Conservation (phyloP, 371 early-diverging fungal genomes). For the Mucor sp. region DNA sequence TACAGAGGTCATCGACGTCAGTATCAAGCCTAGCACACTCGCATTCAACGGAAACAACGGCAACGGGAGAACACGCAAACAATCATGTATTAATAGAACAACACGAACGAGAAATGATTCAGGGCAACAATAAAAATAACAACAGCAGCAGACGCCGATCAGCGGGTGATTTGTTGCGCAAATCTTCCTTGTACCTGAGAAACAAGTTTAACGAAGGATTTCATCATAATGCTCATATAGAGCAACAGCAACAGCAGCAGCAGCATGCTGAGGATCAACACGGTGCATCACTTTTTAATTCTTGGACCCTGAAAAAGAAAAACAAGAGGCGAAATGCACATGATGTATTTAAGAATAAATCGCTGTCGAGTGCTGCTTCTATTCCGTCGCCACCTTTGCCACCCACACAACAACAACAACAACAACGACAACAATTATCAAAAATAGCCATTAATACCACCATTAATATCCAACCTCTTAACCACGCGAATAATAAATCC, state of each 20-base stretch:
- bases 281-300: constrained; percentile 12
- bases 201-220: constrained; percentile 14
- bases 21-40: not conserved
- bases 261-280: constrained; percentile 2
- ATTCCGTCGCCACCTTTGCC: not conserved
- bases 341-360: constrained; percentile 3
- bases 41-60: not conserved
- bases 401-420: not conserved
- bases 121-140: not conserved
- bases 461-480: constrained; percentile 9
- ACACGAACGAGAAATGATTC: not conserved
- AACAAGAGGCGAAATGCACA: constrained; percentile 13
- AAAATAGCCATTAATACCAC: constrained; percentile 27
- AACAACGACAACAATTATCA: constrained; percentile 3
- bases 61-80: not conserved
- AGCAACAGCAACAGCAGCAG: not conserved
- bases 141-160: constrained; percentile 7
- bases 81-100: constrained; percentile 1
- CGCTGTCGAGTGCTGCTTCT: not conserved
- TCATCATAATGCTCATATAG: not conserved
- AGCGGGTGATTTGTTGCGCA: constrained; percentile 21
- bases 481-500: not conserved
- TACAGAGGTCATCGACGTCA: not conserved
- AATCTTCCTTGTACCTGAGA: constrained; percentile 28
- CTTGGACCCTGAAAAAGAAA: constrained; percentile 16